Conservation (phyloP, 768 basidiomycete genomes). For the Podaxis sp. region DNA sequence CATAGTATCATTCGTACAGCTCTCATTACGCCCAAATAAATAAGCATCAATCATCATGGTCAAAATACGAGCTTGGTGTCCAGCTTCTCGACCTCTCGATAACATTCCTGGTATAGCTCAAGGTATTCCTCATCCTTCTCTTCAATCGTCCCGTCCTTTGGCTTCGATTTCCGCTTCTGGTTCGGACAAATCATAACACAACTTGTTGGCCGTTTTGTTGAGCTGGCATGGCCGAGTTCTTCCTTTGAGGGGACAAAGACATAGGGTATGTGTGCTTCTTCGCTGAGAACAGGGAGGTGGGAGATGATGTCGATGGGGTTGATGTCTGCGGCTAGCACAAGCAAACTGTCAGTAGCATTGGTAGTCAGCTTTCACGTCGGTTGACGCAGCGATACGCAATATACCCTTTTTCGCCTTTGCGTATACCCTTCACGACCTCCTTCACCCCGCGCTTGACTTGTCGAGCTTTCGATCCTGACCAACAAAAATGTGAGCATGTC, state of each 20-base stretch:
- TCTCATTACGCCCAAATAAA: conserved; percentile 4
- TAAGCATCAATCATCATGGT: conserved; percentile 7
- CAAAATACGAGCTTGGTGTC: conserved; percentile 69
- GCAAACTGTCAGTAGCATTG: conserved; percentile 45
- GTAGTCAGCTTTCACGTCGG: neutral
- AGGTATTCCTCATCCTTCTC: conserved; percentile 81
- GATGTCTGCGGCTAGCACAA: conserved; percentile 94
- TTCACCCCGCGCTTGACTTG: conserved; percentile 98
- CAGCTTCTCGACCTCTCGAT: conserved; percentile 78
- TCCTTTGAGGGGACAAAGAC: conserved; percentile 90
- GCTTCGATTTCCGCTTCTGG: conserved; percentile 65
- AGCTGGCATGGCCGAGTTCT: conserved; percentile 91
- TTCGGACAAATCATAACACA: conserved; percentile 93
- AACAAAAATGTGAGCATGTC: neutral
- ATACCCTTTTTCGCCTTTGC: conserved; percentile 96
- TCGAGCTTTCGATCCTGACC: conserved; percentile 82
- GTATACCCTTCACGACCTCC: conserved; percentile 95
- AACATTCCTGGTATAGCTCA: conserved; percentile 83
- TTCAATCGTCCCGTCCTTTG: conserved; percentile 51
- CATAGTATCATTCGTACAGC: neutral
- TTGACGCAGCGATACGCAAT: conserved; percentile 21
- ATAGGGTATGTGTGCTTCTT: conserved; percentile 90
- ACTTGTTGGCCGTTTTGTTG: conserved; percentile 97
- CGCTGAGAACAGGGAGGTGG: conserved; percentile 89
- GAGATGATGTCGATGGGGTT: conserved; percentile 98